Base-by-base conservation (phyloP, 2,329 filamentous ascomycete genomes). In the Stagonosporopsis chrysanthemi region DNA sequence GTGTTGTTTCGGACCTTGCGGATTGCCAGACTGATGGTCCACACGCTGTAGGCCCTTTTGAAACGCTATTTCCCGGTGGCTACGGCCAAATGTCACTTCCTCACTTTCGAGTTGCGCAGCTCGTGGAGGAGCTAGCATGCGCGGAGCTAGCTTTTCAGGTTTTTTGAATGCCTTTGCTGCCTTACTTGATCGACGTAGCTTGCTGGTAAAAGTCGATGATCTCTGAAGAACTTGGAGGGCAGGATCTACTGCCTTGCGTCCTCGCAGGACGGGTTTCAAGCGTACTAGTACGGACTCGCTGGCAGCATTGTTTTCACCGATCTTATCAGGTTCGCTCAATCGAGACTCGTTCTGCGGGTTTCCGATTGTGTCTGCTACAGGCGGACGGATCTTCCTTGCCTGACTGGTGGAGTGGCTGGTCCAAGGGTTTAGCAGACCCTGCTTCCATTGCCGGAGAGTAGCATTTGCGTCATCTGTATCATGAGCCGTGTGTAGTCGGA, bases 381-480 rank as follows among this genome's bases (percentile, higher is more conserved):
- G 67, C 40, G 26, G 45, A 24, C 63, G n/a, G n/a, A n/a, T 61
- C 15, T 26, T 46, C 9, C 38, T 46, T 1, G 15, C 38, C 45
- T 40, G 50, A 7, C 17, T 29, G 2, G 35, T 19, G 3, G 11
- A 56, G 12, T 47, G 29, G 14, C 60, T 63, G 15, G 42, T 8
- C 19, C 54, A 66, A 5, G 66, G 67, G 42, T 64, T 68, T 12
- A 76, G 29, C 22, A 61, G 71, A 17, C 85, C 84, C 33, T 71
- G 70, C 61, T 73, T 80, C 86, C 85, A 87, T 53, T 81, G 75
- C 42, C 68, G 73, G 47, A 88, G 73, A 3, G 78, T 77, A 29
- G 67, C 62, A 47, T 80, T 82, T 7, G 83, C 83, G 64, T 88
- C 85, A 44, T 79, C 74, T 0, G 84, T 87, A 58, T 88, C 86